phyloP scores from a whole-genome alignment of 2,329 filamentous ascomycete species.

The Hypocrella siamensis region DNA sequence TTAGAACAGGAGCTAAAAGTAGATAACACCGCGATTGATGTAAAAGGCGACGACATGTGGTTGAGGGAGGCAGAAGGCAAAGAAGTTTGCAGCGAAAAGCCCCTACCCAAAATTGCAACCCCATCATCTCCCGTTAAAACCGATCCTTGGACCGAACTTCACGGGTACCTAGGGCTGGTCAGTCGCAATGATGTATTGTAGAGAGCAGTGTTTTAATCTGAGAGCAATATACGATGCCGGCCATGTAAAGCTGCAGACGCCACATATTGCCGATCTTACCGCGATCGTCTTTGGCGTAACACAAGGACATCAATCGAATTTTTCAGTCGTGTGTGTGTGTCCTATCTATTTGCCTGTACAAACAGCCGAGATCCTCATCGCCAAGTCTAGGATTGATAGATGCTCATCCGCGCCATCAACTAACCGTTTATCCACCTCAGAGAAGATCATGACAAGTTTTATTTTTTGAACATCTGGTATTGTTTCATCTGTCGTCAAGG shows the following conservation, averaged over 20 bases:
- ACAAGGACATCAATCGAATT: too few relatives aligned
- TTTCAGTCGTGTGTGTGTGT: background rate
- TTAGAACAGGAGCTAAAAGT: slow-evolving; percentile 9
- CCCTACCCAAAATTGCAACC: slow-evolving; percentile 8
- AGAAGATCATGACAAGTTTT: slow-evolving; percentile 76
- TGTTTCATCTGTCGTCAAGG: slow-evolving; percentile 67
- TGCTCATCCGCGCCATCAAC: slow-evolving; percentile 95
- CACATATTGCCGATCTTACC: too few relatives aligned
- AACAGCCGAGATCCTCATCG: slow-evolving; percentile 65
- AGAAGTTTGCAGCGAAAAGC: slow-evolving; percentile 1
- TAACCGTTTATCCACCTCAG: slow-evolving; percentile 83
- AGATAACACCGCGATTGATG: slow-evolving; percentile 8
- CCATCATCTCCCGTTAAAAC: slow-evolving; percentile 2
- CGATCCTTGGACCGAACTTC: slow-evolving; percentile 34
- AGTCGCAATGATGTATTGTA: slow-evolving; percentile 16
- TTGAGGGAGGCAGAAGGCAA: slow-evolving; percentile 13
- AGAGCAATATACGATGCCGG: too few relatives aligned
- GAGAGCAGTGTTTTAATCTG: slow-evolving; percentile 1
- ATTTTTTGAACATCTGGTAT: slow-evolving; percentile 80
- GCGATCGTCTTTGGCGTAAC: too few relatives aligned
- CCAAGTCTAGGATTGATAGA: slow-evolving; percentile 72
- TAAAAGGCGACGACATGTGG: slow-evolving; percentile 17
- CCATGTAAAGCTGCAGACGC: too few relatives aligned
- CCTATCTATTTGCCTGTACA: slow-evolving; percentile 29
- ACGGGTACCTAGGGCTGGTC: slow-evolving; percentile 39